A percentile compares a stretch with the other conserved stretches of the same genome.
Evolutionary conservation across 2,329 filamentous ascomycete genomes (phyloP).

Genomic region (Nemania bipapillata): DNA sequence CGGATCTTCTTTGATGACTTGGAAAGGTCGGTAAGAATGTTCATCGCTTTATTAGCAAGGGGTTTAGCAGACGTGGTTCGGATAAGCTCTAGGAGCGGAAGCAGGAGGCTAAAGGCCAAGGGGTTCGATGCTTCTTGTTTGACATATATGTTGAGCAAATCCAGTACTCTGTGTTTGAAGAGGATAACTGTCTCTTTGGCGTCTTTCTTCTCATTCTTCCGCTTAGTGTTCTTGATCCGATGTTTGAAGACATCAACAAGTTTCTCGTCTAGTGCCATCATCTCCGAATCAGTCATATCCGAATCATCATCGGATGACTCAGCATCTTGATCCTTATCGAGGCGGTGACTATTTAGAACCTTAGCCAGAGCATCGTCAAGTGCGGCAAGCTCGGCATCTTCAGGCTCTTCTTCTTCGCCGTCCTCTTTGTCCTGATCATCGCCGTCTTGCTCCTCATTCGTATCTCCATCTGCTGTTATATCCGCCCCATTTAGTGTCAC

Average conservation of each 20-base stretch:
- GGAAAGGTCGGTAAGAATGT: conserved; percentile 77
- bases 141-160: conserved; percentile 85
- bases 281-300: conserved; percentile 95
- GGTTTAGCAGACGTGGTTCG: conserved; percentile 81
- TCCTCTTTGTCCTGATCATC: conserved; percentile 55
- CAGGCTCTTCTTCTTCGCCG: conserved; percentile 57
- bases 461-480: conserved; percentile 53
- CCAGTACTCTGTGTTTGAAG: conserved; percentile 93
- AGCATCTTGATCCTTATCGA: conserved; percentile 68
- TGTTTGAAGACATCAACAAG: conserved; percentile 87
- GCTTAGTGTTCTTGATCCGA: conserved; percentile 72
- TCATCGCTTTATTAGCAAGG: conserved; percentile 76
- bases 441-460: conserved; percentile 58
- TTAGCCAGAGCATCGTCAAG: conserved; percentile 80
- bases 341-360: conserved; percentile 76
- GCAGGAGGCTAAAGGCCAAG: conserved; percentile 74
- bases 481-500: conserved; percentile 56
- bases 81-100: conserved; percentile 80
- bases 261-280: conserved; percentile 87
- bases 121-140: conserved; percentile 78
- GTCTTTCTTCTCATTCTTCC: conserved; percentile 86
- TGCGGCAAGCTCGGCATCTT: conserved; percentile 60
- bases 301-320: conserved; percentile 71
- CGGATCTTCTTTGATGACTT: conserved; percentile 71
- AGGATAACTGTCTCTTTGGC: conserved; percentile 89